These are phyloP conservation scores for Moricandia arvensis DNA, from an alignment of 345 rosid genomes.

Conservation along the genomic window DNA sequence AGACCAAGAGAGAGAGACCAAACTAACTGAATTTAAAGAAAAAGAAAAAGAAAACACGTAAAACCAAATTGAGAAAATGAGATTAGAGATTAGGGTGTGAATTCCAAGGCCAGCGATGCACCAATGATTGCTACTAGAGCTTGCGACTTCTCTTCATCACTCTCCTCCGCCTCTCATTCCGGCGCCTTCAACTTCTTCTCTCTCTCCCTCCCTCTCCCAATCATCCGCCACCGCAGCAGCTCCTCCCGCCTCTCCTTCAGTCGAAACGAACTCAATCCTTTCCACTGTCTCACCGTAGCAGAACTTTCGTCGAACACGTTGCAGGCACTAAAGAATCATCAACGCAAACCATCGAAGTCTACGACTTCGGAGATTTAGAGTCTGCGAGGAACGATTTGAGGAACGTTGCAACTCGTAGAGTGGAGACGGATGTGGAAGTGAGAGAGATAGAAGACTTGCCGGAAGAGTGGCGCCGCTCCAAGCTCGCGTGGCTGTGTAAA, in stretches of 20 bases:
- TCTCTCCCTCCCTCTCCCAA: neutral
- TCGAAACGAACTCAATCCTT: neutral
- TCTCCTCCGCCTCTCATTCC: slow-evolving; percentile 23
- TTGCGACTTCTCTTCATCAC: slow-evolving; percentile 21
- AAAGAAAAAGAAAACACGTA: no score
- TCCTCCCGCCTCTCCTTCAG: slow-evolving; percentile 8
- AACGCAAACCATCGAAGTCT: slow-evolving; percentile 16
- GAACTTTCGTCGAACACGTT: slow-evolving; percentile 56
- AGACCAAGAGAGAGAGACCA: no score
- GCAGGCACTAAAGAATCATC: slow-evolving; percentile 12
- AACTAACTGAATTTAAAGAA: no score
- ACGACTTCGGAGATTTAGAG: slow-evolving; percentile 32
- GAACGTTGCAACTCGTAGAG: slow-evolving; percentile 39
- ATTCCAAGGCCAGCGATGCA: neutral
- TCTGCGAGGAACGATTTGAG: slow-evolving; percentile 43
- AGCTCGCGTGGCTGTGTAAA: slow-evolving; percentile 90
- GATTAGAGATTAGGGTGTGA: no score
- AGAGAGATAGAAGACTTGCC: slow-evolving; percentile 69
- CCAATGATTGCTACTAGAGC: slow-evolving; percentile 33
- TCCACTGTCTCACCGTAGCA: slow-evolving; percentile 16
- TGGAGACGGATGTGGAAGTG: slow-evolving; percentile 52
- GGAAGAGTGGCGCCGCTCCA: slow-evolving; percentile 84
- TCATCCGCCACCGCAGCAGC: slow-evolving; percentile 22
- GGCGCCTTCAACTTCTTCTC: slow-evolving; percentile 6
- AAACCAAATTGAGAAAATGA: no score